A percentile compares a stretch with the other conserved stretches of the same genome.
Evolutionary conservation across 768 basidiomycete species (phyloP).

Genomic region (Phlegmacium glaucopus): DNA sequence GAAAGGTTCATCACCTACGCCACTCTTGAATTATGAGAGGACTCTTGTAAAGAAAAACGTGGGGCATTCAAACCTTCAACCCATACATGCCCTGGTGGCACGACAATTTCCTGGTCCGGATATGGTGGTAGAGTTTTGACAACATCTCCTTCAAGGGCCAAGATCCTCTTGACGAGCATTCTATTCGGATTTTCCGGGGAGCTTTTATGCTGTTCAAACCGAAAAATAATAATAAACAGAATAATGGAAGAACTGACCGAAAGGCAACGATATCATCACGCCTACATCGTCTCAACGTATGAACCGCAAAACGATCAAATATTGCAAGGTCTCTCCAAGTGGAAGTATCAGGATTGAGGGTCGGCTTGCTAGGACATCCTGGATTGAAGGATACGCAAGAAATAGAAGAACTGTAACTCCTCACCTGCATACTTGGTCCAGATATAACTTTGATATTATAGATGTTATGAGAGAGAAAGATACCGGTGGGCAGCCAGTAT

Average conservation of each 20-base stretch:
- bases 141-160: constrained; percentile 59
- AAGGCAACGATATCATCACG: constrained; percentile 68
- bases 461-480: constrained; percentile 47
- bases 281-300: constrained; percentile 30
- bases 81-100: constrained; percentile 70
- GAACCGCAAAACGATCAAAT: constrained; percentile 52
- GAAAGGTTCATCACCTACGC: constrained; percentile 61
- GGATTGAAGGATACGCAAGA: constrained; percentile 4
- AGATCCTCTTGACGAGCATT: constrained; percentile 61
- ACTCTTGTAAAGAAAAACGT: neutral
- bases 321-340: constrained; percentile 57
- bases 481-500: constrained; percentile 56
- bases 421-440: constrained; percentile 76
- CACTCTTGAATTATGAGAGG: neutral
- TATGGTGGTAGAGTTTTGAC: constrained; percentile 71
- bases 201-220: constrained; percentile 33
- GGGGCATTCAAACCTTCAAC: constrained; percentile 53
- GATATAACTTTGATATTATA: constrained; percentile 51
- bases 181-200: constrained; percentile 55
- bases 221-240: neutral
- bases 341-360: constrained; percentile 71
- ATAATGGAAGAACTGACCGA: constrained; percentile 33
- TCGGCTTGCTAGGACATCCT: constrained; percentile 44
- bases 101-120: constrained; percentile 44
- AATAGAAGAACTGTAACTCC: constrained; percentile 8